phyloP scores from a whole-genome alignment of 495 filamentous ascomycete species.

The Elaphomyces granulatus region DNA sequence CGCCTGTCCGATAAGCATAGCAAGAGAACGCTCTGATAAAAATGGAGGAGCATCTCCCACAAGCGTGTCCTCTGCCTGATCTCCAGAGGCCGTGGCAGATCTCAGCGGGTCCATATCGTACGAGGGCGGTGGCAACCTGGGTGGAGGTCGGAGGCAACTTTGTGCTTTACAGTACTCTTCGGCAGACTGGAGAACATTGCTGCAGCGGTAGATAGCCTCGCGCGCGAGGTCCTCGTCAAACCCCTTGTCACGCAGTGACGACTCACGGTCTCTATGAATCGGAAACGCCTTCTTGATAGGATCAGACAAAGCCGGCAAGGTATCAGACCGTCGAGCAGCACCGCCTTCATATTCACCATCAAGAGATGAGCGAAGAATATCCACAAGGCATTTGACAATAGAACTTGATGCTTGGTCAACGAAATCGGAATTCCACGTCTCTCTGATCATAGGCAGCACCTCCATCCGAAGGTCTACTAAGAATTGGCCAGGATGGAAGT shows the following conservation, averaged over 20 bases:
- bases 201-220: slow-evolving; percentile 76
- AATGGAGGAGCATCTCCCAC: slow-evolving; percentile 21
- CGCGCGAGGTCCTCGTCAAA: slow-evolving; percentile 44
- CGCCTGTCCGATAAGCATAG: slow-evolving; percentile 27
- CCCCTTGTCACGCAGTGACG: slow-evolving; percentile 30
- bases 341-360: slow-evolving; percentile 59
- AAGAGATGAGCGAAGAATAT: slow-evolving; percentile 68
- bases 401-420: slow-evolving; percentile 60
- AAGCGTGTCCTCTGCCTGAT: slow-evolving; percentile 20
- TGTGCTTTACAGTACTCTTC: slow-evolving; percentile 62
- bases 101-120: slow-evolving; percentile 37
- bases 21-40: slow-evolving; percentile 22
- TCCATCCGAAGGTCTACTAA: slow-evolving; percentile 75
- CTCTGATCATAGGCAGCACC: slow-evolving; percentile 61
- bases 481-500: slow-evolving; percentile 61
- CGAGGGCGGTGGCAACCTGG: slow-evolving; percentile 46
- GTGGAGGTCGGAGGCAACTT: slow-evolving; percentile 22
- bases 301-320: slow-evolving; percentile 26
- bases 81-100: slow-evolving; percentile 15
- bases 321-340: slow-evolving; percentile 46
- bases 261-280: slow-evolving; percentile 33
- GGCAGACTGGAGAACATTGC: slow-evolving; percentile 44
- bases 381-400: slow-evolving; percentile 65
- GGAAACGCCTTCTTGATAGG: slow-evolving; percentile 27
- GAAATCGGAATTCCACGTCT: slow-evolving; percentile 62